Evolutionary conservation across 306 rosid species (phyloP), one percentile per base, ranked within the genome.

Genomic region (Styphnolobium japonicum): DNA sequence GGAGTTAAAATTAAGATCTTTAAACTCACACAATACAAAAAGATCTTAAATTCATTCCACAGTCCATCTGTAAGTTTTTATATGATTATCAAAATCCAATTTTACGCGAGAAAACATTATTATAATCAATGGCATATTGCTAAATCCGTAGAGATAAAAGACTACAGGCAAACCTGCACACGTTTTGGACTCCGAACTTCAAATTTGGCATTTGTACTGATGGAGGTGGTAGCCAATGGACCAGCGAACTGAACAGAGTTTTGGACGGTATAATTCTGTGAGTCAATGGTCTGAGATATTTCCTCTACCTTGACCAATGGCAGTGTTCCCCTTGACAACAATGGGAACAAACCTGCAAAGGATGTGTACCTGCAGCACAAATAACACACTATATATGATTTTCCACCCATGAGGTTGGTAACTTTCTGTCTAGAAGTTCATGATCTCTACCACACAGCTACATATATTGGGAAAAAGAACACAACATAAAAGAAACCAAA

Each of bases 161-260:
- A 67, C 4, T 5, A 49, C 1, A 77, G 18, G 27, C 83, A 55
- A 58, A 90, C 99, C 94, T 91, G 97, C 33, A 95, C 92, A 25
- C 94, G 94, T 71, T 89, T 86, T 33, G 99, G 99, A 55, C 99
- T 95, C 52, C 93, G 89, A 79, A 93, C 87, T 70, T 91, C 94
- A 52, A 91, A 95, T 74, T 85, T 95, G 77, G 94, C 94, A 48
- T 89, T 91, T n/a, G 96, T 93, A 45, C 86, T 93, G n/a, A 95
- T 61, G 12, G 98, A 95, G 73, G 97, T 91, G 25, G 96, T 90
- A 33, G 97, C 76, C 79, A 93, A 84, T 12, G 99, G 99, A 72
- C 97, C 90, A 2, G 90, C 46, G 64, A 95, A 93, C 80, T 60
- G 93, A 66, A 95, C 96, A 16, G 93, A 91, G 85, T 95, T 95